Evolutionary conservation across 2,329 filamentous ascomycete genomes (phyloP).

Genomic region (Colletotrichum eremochloae): DNA sequence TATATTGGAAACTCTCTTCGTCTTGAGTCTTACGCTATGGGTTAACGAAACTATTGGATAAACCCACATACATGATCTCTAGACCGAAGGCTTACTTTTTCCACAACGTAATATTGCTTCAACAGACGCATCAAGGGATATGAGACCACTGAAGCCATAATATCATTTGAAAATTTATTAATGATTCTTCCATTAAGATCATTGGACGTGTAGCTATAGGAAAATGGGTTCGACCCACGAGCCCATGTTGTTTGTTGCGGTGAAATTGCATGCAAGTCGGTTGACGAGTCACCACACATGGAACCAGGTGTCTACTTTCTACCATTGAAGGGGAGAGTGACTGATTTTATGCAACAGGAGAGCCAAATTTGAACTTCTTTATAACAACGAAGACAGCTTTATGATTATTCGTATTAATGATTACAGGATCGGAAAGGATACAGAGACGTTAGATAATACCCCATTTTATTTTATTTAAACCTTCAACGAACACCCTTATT

Average conservation of each 20-base stretch:
- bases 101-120: background rate
- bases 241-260: background rate
- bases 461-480: background rate
- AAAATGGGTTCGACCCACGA: background rate
- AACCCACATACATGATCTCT: conserved; percentile 9
- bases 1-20: background rate
- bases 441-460: background rate
- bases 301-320: background rate
- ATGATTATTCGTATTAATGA: conserved; percentile 2
- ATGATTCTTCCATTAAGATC: background rate
- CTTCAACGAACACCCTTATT: background rate
- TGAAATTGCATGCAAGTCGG: background rate
- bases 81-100: background rate
- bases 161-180: background rate
- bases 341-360: background rate
- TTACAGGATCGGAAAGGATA: background rate
- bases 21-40: conserved; percentile 13
- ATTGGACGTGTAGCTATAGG: background rate
- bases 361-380: background rate
- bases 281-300: background rate
- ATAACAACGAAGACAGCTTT: background rate
- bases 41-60: background rate
- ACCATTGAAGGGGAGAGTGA: background rate
- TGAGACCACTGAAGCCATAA: background rate
- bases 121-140: conserved; percentile 8